phyloP scores from a whole-genome alignment of 257 asterid species.

The Salvia hispanica region DNA sequence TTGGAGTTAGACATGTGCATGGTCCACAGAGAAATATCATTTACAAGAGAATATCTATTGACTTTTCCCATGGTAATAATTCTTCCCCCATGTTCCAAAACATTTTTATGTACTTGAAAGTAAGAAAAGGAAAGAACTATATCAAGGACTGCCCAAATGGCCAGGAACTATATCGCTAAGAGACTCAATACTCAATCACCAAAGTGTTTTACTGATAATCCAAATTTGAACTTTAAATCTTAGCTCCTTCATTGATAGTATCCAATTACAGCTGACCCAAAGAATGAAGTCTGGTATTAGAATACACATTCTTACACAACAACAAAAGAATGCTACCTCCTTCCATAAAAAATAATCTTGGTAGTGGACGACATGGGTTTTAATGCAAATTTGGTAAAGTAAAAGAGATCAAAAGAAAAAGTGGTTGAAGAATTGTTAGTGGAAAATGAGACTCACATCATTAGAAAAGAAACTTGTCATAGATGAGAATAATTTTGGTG shows the following conservation, averaged over 20 bases:
- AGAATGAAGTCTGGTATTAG: not conserved
- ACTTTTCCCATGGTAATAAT: not conserved
- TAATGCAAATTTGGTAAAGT: too few relatives aligned
- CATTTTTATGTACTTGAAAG: not conserved
- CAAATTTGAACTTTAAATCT: not conserved
- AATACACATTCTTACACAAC: slow-evolving; percentile 8
- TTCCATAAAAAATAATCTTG: too few relatives aligned
- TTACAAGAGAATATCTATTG: slow-evolving; percentile 7
- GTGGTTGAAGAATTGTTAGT: too few relatives aligned
- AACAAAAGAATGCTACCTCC: not conserved
- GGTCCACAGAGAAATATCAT: not conserved
- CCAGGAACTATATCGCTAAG: slow-evolving; percentile 1
- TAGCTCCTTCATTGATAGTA: not conserved
- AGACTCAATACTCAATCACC: not conserved
- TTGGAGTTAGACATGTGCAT: not conserved
- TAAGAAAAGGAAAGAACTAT: not conserved
- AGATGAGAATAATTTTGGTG: too few relatives aligned
- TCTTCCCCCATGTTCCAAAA: slow-evolving; percentile 6
- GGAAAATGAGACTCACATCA: too few relatives aligned
- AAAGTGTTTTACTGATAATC: not conserved
- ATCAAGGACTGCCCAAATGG: not conserved
- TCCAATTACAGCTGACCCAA: slow-evolving; percentile 3
- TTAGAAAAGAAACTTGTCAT: too few relatives aligned
- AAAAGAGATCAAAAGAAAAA: too few relatives aligned
- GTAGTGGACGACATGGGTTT: too few relatives aligned